Conservation (phyloP, 805 yeast genomes). For the Ogataea paradorogensis region DNA sequence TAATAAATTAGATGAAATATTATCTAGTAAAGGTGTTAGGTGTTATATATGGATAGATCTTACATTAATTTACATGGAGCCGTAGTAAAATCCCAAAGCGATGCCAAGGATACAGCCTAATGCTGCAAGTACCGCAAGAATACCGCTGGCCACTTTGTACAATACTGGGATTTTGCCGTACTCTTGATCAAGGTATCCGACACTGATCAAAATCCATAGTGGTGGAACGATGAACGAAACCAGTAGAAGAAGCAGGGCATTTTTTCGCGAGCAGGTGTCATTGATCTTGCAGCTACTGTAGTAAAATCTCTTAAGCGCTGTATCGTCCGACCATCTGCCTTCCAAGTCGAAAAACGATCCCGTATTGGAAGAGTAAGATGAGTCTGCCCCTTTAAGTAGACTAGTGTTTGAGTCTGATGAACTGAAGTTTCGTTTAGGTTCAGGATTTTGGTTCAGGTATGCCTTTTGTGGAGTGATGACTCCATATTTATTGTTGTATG, state of each 20-base stretch:
- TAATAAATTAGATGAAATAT: no score
- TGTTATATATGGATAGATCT: no score
- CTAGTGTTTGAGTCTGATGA: constrained; percentile 16
- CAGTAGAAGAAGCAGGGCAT: constrained; percentile 20
- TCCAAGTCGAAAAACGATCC: constrained; percentile 7
- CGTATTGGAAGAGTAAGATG: constrained; percentile 6
- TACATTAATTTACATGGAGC: constrained; percentile 1
- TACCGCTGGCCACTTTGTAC: constrained; percentile 24
- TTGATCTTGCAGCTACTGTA: constrained; percentile 2
- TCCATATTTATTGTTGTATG: constrained; percentile 3
- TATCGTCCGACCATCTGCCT: constrained; percentile 5
- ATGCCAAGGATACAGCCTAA: constrained; percentile 25
- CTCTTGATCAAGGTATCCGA: constrained; percentile 26
- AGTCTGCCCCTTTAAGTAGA: constrained; percentile 2
- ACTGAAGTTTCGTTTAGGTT: constrained; percentile 7
- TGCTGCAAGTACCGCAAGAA: constrained; percentile 18
- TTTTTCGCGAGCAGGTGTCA: constrained; percentile 11
- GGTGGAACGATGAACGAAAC: constrained; percentile 30
- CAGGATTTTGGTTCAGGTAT: constrained; percentile 3
- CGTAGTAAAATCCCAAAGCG: constrained; percentile 24
- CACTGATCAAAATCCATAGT: constrained; percentile 27
- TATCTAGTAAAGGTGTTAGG: no score
- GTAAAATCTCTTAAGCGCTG: constrained; percentile 1
- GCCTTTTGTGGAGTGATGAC: constrained; percentile 10
- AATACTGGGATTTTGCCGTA: constrained; percentile 24